Percentiles rank a stretch among this genome's conserved stretches.
Evolutionary conservation across 805 yeast genomes (phyloP).

Genomic region (Metahyphopichia silvanorum): DNA sequence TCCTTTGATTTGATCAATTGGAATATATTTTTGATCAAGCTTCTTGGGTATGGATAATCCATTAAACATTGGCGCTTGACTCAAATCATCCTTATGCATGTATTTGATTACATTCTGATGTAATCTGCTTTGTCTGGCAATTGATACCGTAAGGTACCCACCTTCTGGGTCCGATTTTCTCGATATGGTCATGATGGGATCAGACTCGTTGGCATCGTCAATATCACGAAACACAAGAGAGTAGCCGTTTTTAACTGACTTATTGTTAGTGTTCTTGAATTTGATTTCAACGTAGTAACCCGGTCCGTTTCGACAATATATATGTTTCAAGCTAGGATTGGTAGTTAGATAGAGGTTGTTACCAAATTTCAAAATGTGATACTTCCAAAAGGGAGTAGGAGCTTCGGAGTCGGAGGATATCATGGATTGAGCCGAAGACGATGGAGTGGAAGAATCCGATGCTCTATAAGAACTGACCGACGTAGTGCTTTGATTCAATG

Average conservation of each 20-base stretch:
- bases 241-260: slow-evolving; percentile 14
- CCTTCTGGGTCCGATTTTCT: slow-evolving; percentile 24
- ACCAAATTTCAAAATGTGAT: slow-evolving; percentile 56
- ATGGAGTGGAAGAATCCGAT: background rate
- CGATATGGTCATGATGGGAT: slow-evolving; percentile 26
- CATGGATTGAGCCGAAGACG: too few relatives aligned
- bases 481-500: background rate
- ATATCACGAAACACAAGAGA: slow-evolving; percentile 24
- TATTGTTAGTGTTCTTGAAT: slow-evolving; percentile 12
- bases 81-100: slow-evolving; percentile 5
- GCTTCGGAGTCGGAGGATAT: background rate
- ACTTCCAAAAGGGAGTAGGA: slow-evolving; percentile 51
- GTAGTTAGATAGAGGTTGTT: slow-evolving; percentile 61
- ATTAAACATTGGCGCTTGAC: slow-evolving; percentile 14
- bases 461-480: background rate
- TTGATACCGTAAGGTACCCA: slow-evolving; percentile 22
- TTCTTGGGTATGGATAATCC: slow-evolving; percentile 22
- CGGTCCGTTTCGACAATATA: slow-evolving; percentile 59
- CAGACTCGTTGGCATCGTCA: slow-evolving; percentile 10
- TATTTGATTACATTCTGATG: slow-evolving; percentile 4
- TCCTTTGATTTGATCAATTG: slow-evolving; percentile 11
- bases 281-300: slow-evolving; percentile 52
- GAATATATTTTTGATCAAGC: slow-evolving; percentile 19
- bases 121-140: slow-evolving; percentile 13
- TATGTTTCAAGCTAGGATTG: slow-evolving; percentile 60